Conservation (phyloP, 805 yeast species). For the Kodamaea kaohsiungensis region DNA sequence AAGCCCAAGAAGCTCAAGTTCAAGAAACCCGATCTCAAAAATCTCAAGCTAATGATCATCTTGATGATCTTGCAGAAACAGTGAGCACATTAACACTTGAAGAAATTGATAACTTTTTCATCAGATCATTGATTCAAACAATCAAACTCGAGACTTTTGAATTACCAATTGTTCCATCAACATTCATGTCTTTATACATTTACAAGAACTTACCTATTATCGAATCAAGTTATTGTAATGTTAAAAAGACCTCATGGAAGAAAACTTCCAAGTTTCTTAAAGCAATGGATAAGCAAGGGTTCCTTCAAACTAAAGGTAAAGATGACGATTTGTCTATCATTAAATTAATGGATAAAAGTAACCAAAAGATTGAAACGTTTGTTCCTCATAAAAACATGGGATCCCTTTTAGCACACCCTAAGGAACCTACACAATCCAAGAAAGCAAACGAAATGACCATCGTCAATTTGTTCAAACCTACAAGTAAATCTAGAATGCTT, state of each 20-base stretch:
- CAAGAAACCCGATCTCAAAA: too few relatives aligned
- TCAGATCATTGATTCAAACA: constrained; percentile 69
- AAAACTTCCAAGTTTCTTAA: constrained; percentile 84
- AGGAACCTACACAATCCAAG: constrained; percentile 23
- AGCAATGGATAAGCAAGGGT: constrained; percentile 76
- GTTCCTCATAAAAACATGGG: constrained; percentile 55
- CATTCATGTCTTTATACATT: constrained; percentile 70
- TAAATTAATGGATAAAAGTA: constrained; percentile 45
- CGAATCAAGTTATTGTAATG: constrained; percentile 51
- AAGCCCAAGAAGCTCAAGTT: too few relatives aligned
- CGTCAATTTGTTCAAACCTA: constrained; percentile 58
- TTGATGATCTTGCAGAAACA: constrained; percentile 36
- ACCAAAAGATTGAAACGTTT: constrained; percentile 56
- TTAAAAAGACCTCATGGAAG: constrained; percentile 86
- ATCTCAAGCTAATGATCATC: constrained; percentile 1
- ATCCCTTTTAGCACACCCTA: constrained; percentile 14
- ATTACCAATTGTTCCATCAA: constrained; percentile 71
- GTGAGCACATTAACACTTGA: constrained; percentile 48
- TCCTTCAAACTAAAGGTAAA: constrained; percentile 75
- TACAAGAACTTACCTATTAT: constrained; percentile 73
- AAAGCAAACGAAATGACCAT: constrained; percentile 30
- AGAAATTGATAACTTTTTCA: constrained; percentile 75
- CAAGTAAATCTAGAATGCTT: constrained; percentile 46
- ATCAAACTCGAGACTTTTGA: constrained; percentile 56
- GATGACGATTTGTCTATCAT: constrained; percentile 74